These are phyloP conservation scores for Globisporangium takayamanum DNA, from an alignment of 352 stramenopile species.

Conservation along the genomic window DNA sequence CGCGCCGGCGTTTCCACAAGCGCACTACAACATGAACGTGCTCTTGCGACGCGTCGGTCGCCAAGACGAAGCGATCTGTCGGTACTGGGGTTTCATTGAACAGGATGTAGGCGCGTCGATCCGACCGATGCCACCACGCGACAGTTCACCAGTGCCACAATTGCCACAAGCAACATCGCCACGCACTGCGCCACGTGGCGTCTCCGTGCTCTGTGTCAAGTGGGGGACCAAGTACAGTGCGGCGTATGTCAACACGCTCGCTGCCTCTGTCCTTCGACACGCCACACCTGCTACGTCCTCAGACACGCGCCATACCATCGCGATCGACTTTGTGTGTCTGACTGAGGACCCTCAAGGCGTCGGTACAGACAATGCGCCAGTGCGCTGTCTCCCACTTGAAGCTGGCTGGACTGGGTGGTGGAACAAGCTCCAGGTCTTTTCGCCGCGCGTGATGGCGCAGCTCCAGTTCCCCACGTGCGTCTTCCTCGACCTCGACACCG, in stretches of 20 bases:
- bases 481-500: constrained; percentile 79
- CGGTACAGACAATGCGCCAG: constrained; percentile 7
- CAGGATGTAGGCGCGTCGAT: constrained; percentile 68
- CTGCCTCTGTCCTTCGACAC: constrained; percentile 31
- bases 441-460: constrained; percentile 12
- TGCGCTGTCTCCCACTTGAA: constrained; percentile 25
- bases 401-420: constrained; percentile 60
- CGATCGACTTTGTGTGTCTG: constrained; percentile 57
- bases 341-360: constrained; percentile 55
- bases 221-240: constrained; percentile 78
- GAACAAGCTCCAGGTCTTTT: constrained; percentile 76
- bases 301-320: not conserved
- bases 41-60: constrained; percentile 39
- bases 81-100: constrained; percentile 58
- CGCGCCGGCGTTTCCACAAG: constrained; percentile 23
- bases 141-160: constrained; percentile 92
- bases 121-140: constrained; percentile 37
- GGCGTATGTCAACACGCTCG: constrained; percentile 82
- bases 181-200: not conserved
- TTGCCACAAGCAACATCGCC: constrained; percentile 90
- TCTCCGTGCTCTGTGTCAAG: constrained; percentile 77
- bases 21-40: constrained; percentile 62
- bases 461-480: constrained; percentile 21
- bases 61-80: constrained; percentile 35
- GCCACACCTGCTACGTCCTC: not conserved